Base-by-base conservation (phyloP, 2,329 filamentous ascomycete genomes). In the Phoma sp. region DNA sequence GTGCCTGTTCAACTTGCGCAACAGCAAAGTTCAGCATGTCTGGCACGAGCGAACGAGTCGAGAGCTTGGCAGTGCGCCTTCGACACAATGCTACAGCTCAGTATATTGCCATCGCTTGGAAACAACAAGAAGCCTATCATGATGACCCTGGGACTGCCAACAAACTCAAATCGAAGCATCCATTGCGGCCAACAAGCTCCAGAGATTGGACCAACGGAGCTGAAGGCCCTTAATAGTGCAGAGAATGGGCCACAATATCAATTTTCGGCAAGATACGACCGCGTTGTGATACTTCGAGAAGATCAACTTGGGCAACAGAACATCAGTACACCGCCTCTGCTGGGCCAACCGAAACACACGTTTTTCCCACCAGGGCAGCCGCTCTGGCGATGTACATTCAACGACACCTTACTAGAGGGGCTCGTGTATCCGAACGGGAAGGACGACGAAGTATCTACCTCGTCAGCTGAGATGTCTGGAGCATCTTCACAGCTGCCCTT, bases 331-430 rank as follows among this genome's bases (percentile, higher is more conserved):
- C 13, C 24, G 33, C 50, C 14, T 18, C 43, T 23, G 29, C 29
- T 36, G 24, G 38, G 4, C 10, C 43, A 38, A 23, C 38, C 23
- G 7, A 49, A 30, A 11, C 54, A 57, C 18, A 41, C 58, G 2
- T 41, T 29, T 0, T 59, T 68, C 7, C 39, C 57, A 7, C 35
- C 55, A 2, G 62, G 62, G 6, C 56, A 65, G 24, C 43, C 53
- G 7, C 52, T 66, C 3, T 72, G 68, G 68, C 59, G 60, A 3
- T 72, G 69, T 38, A 54, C 45, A 3, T 72, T 71, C 53, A 66
- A 69, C 33, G 55, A 68, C 7, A 69, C 67, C 1, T 30, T 49
- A 0, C 30, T 72, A 5, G 65, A 72, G 25, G 68, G 67, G 1
- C 63, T 62, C 24, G 56, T 71, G 7, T 66, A 67, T 23, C 38